Evolutionary conservation across 371 early-diverging fungal species (phyloP), one percentile per base, ranked within the genome.

Genomic region (Syncephalastrum contaminatum): DNA sequence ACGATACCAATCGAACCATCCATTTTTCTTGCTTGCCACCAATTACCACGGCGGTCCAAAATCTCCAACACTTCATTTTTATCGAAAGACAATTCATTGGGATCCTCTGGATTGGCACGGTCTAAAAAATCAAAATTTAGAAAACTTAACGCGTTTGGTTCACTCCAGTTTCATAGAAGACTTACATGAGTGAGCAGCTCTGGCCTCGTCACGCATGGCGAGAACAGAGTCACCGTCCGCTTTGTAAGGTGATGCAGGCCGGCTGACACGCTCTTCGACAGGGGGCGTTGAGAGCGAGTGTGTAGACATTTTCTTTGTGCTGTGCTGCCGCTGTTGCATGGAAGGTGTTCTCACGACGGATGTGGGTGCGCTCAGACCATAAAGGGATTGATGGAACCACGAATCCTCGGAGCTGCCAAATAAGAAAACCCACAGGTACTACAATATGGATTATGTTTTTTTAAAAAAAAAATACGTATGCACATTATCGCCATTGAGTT

Each of bases 1-100:
- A 88, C 95, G 73, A 96, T 95, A 52, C 97, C 97, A n/a, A 88
- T 63, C 1, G 81, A 67, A 7, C 93, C 94, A 66, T 93, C 87
- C 25, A 75, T 69, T 59, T 88, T 88, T 59, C 84, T 85, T 45
- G 91, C 96, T 70, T 94, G 91, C 97, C 97, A 96, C 97, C 97
- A 96, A 64, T 94, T 93, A 58, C 97, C 97, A 64, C 87, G 86
- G 60, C 83, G 88, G 68, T 95, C 93, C 20, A 91, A 63, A 47
- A 97, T 85, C 46, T 92, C 92, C 67, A 97, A 63, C 3, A 85
- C 60, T 54, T 96, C 95, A 52, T 87, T 91, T 72, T 94, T 94
- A 7, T 54, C 65, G 72, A 96, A 94, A 2, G 88, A 85, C 6
- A 97, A 64, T 69, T 97, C 97, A 60, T 91, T 91, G 20, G 91